Evolutionary conservation across 306 rosid genomes (phyloP).

Genomic region (Fragaria ananassa): DNA sequence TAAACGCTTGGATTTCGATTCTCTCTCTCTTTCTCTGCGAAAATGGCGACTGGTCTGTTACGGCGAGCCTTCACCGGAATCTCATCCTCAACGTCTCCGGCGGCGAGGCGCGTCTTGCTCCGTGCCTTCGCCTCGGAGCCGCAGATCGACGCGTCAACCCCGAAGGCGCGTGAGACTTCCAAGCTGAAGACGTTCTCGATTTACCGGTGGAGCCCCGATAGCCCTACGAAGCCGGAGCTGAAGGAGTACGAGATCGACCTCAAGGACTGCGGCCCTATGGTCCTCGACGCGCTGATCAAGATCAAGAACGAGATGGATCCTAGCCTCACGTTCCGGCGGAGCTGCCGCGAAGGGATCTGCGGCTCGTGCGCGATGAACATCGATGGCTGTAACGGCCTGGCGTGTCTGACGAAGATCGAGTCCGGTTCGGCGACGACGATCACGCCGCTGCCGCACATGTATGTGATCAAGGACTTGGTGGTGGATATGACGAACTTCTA

Average conservation of each 20-base stretch:
- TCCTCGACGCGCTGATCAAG: conserved; percentile 88
- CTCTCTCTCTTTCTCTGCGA: background rate
- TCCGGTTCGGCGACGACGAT: conserved; percentile 28
- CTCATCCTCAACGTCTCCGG: conserved; percentile 36
- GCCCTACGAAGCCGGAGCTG: conserved; percentile 72
- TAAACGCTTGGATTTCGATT: background rate
- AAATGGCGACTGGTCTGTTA: conserved; percentile 67
- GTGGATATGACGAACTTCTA: conserved; percentile 98
- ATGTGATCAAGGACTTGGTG: conserved; percentile 82
- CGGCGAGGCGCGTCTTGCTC: conserved; percentile 27
- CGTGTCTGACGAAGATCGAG: conserved; percentile 80
- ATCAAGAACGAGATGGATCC: conserved; percentile 94
- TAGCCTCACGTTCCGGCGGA: conserved; percentile 70
- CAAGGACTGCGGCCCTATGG: conserved; percentile 97
- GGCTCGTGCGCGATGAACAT: conserved; percentile 99
- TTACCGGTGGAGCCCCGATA: conserved; percentile 93
- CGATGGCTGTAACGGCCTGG: conserved; percentile 93
- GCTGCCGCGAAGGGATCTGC: conserved; percentile 95
- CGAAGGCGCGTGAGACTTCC: conserved; percentile 30
- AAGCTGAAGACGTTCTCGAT: conserved; percentile 68
- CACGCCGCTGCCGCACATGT: conserved; percentile 95
- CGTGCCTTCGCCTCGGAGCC: conserved; percentile 68
- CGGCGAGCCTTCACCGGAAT: conserved; percentile 42
- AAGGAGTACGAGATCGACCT: conserved; percentile 70
- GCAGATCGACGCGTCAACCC: conserved; percentile 48